Evolutionary conservation across 148 eudicot genomes (phyloP), one percentile per base, ranked within the genome.

Genomic region (Amaranthus palmeri): DNA sequence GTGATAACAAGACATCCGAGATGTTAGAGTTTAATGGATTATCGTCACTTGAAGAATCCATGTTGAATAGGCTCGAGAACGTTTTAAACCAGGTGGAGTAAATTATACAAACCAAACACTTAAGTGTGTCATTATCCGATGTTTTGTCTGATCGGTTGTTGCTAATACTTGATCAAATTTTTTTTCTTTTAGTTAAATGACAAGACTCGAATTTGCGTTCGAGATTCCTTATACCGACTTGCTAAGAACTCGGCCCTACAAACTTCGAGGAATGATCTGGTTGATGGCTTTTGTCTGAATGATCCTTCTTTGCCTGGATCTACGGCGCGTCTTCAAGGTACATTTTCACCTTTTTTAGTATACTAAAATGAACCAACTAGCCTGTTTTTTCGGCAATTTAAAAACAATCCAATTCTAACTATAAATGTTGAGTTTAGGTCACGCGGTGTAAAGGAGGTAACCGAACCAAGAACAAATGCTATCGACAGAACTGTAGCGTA

Each of bases 221-320:
- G 95, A 60, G 97, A 91, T 83, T 83, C 97, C 80, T 77, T 91
- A 45, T 89, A 89, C 69, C 95, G 95, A 72, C 97, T 91, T 72
- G 97, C 97, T 50, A 80, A 79, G 58, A 81, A 82, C 80, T 86
- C 97, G 54, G 78, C 75, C 45, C 75, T 79, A 3, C 85, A 80
- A 48, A 17, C 66, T 7, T 10, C 72, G 43, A 67, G 66, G 42
- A 66, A 66, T 60, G 12, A 36, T 67, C 75, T 73, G 67, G 65
- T 15, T n/a, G 86, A 71, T 57, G 78, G 76, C 62, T 77, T 69
- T 59, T 14, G 49, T 72, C 62, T 67, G 36, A 79, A 83, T 14
- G 71, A 75, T 42, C 67, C 69, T 45, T 18, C 77, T 36, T 47
- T 72, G 59, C 67, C 69, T 61, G 83, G 62, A 12, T 56, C 76